Conservation (phyloP, 257 asterid genomes). For the Solanum lycopersicoides region DNA sequence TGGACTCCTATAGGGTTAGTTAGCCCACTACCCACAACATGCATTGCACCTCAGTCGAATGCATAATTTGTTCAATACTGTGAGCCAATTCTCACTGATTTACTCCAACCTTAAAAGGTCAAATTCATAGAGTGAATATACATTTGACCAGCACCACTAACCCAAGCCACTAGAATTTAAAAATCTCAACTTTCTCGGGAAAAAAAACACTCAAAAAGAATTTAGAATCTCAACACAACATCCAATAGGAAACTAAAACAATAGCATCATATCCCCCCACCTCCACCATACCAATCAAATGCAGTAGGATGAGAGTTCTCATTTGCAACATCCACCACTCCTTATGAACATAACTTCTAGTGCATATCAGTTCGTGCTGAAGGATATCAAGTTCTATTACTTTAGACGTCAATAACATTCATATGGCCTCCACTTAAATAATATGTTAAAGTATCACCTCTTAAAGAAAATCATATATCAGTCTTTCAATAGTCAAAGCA, state of each 20-base stretch:
- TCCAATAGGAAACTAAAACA: neutral
- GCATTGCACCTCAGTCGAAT: neutral
- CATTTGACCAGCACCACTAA: neutral
- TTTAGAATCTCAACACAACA: neutral
- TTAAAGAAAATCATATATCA: neutral
- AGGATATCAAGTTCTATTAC: neutral
- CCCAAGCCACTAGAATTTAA: neutral
- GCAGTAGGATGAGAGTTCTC: neutral
- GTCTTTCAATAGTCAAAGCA: neutral
- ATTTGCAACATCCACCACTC: neutral
- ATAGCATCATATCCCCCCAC: neutral
- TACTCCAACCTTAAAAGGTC: neutral
- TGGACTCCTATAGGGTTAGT: neutral
- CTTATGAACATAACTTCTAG: neutral
- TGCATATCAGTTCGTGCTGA: neutral
- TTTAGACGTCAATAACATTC: neutral
- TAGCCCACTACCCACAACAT: neutral
- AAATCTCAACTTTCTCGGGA: neutral
- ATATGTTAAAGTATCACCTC: neutral
- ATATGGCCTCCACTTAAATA: neutral
- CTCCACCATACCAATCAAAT: neutral
- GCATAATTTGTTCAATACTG: neutral
- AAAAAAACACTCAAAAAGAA: neutral
- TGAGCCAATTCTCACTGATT: neutral
- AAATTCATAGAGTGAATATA: neutral